phyloP scores from a whole-genome alignment of 306 rosid genomes.

The Cicer bijugum region DNA sequence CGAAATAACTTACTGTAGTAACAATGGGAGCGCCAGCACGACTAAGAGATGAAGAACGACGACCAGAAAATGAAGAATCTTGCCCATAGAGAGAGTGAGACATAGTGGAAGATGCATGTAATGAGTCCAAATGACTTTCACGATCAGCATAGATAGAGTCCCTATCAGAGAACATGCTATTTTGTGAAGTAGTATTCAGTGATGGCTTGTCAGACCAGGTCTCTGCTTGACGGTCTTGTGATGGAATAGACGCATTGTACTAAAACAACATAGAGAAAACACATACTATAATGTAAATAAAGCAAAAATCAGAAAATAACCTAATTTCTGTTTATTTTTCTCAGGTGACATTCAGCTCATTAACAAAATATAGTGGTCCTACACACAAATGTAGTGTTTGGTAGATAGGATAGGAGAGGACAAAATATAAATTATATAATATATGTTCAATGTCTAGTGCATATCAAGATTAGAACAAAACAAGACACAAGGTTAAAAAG shows the following conservation, averaged over 20 bases:
- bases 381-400: constrained; percentile 17
- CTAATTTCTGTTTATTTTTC: constrained; percentile 24
- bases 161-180: constrained; percentile 58
- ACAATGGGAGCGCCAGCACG: constrained; percentile 85
- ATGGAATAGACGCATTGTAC: constrained; percentile 57
- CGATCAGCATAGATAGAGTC: constrained; percentile 68
- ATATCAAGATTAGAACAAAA: not conserved
- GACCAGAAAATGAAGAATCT: constrained; percentile 64
- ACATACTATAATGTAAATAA: constrained; percentile 17
- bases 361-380: constrained; percentile 29
- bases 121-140: constrained; percentile 71
- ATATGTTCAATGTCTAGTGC: not conserved
- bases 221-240: constrained; percentile 74
- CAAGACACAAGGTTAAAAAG: not conserved
- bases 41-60: constrained; percentile 70
- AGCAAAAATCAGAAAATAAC: constrained; percentile 19
- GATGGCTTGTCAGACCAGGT: constrained; percentile 66
- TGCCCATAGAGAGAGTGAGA: constrained; percentile 71
- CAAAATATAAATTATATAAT: not conserved
- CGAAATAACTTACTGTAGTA: constrained; percentile 67
- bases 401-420: not conserved
- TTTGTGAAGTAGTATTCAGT: constrained; percentile 59
- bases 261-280: constrained; percentile 42
- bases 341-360: not conserved
- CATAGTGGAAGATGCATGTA: constrained; percentile 63